A percentile compares a stretch with the other conserved stretches of the same genome.
These are phyloP conservation scores for Tolypocladium ophioglossoides DNA, from an alignment of 2,329 filamentous ascomycete species.

Conservation along the genomic window DNA sequence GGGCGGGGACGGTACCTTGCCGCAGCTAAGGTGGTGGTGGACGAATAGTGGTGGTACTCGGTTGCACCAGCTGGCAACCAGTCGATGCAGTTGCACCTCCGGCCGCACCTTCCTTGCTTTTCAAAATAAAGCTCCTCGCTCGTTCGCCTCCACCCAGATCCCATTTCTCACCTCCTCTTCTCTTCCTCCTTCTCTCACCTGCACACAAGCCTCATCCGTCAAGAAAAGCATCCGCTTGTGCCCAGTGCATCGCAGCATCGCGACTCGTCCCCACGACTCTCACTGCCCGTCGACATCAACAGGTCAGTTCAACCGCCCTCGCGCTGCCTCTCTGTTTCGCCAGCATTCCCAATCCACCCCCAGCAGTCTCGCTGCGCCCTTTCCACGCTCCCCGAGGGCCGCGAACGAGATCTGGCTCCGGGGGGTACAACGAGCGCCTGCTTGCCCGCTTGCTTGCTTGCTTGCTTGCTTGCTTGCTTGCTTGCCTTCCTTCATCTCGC, in stretches of 20 bases:
- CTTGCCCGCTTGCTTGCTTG: not conserved
- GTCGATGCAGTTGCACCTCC: not conserved
- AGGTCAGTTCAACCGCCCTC: not conserved
- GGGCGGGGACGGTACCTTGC: not conserved
- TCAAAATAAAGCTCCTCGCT: slow-evolving; percentile 3
- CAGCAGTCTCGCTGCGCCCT: not conserved
- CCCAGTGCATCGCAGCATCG: not conserved
- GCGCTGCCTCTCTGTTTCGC: not conserved
- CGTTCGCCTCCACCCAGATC: not conserved
- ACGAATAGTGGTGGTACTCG: not conserved
- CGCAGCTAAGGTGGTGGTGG: not conserved
- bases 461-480: not conserved
- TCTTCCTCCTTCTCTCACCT: not conserved
- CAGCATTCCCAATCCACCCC: not conserved
- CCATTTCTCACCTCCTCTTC: slow-evolving; percentile 3
- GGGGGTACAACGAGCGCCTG: not conserved
- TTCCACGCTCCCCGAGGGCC: not conserved
- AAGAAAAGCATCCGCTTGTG: not conserved
- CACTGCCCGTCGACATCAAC: not conserved
- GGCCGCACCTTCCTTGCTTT: slow-evolving; percentile 1
- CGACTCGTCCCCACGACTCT: not conserved
- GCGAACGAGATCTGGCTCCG: not conserved
- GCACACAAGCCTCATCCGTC: not conserved
- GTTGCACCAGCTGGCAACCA: slow-evolving; percentile 1
- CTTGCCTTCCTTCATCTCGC: not conserved